phyloP scores from a whole-genome alignment of 2,329 filamentous ascomycete genomes.

The Fusarium sp. region DNA sequence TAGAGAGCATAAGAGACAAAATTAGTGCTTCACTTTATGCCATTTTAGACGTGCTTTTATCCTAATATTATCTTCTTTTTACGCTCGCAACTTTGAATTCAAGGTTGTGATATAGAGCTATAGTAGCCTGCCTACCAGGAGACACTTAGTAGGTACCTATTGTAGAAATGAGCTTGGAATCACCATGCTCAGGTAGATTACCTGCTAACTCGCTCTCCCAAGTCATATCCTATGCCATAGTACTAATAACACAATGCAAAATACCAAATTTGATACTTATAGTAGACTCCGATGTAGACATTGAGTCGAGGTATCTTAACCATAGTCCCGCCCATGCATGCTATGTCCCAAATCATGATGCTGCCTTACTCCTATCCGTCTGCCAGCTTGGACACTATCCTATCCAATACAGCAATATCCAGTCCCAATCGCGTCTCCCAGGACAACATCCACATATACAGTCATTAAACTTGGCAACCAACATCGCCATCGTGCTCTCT shows the following conservation, averaged over 20 bases:
- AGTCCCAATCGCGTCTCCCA: slow-evolving; percentile 12
- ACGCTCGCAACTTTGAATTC: not conserved
- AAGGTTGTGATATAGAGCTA: not conserved
- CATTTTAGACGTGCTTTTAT: not conserved
- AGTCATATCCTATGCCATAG: not conserved
- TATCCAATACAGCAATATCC: slow-evolving; percentile 20
- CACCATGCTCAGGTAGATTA: not conserved
- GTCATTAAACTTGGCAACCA: slow-evolving; percentile 12
- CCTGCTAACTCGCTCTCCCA: not conserved
- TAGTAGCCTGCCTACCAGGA: not conserved
- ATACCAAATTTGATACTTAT: slow-evolving; percentile 1
- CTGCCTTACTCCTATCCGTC: slow-evolving; percentile 30
- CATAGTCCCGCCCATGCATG: slow-evolving; percentile 36
- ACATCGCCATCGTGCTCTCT: slow-evolving; percentile 7
- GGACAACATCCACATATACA: slow-evolving; percentile 14
- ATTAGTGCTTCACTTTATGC: not conserved
- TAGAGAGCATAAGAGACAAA: not conserved
- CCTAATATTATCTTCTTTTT: not conserved
- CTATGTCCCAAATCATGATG: slow-evolving; percentile 35
- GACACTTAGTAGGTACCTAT: not conserved
- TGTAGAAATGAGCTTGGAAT: not conserved
- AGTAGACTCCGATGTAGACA: slow-evolving; percentile 3
- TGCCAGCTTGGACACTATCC: slow-evolving; percentile 17
- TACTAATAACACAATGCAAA: not conserved
- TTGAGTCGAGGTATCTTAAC: slow-evolving; percentile 36